A percentile compares a stretch with the other conserved stretches of the same genome.
Conservation (phyloP, 192 early-diverging fungal species). For the Geranomyces variabilis region DNA sequence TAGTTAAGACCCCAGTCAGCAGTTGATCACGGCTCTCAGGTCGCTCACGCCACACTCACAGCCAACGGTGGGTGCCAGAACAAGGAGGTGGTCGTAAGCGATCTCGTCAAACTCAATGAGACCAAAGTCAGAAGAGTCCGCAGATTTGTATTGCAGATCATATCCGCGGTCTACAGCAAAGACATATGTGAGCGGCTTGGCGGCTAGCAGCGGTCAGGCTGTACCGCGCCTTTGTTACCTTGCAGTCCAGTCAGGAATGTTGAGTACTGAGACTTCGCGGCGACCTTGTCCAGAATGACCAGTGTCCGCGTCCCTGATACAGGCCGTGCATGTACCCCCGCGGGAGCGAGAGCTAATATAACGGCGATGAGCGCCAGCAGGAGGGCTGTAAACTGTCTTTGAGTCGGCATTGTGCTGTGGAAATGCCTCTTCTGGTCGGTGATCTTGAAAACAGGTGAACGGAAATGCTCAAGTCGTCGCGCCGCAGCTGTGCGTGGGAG, state of each 20-base stretch:
- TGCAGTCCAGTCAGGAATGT: conserved; percentile 37
- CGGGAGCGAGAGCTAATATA: not conserved
- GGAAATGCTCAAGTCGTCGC: no score
- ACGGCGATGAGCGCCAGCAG: not conserved
- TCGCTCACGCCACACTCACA: conserved; percentile 45
- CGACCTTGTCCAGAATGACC: conserved; percentile 40
- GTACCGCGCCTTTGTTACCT: not conserved
- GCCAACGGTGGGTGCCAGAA: conserved; percentile 75
- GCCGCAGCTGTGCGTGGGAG: no score
- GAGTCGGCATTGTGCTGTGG: not conserved
- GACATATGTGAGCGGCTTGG: not conserved
- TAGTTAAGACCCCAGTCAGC: not conserved
- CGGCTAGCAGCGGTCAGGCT: not conserved
- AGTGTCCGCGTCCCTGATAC: conserved; percentile 29
- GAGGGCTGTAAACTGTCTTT: not conserved
- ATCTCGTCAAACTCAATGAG: conserved; percentile 67
- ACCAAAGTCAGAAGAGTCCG: conserved; percentile 53
- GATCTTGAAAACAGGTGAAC: no score
- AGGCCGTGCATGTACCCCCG: not conserved
- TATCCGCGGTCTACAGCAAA: conserved; percentile 58
- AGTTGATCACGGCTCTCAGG: not conserved
- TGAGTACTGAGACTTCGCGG: conserved; percentile 22
- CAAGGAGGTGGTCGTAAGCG: conserved; percentile 78
- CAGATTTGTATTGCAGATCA: conserved; percentile 58
- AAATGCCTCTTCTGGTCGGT: no score